Evolutionary conservation across 2,329 filamentous ascomycete species (phyloP), one percentile per base, ranked within the genome.

Genomic region (Ceratocystis variospora): DNA sequence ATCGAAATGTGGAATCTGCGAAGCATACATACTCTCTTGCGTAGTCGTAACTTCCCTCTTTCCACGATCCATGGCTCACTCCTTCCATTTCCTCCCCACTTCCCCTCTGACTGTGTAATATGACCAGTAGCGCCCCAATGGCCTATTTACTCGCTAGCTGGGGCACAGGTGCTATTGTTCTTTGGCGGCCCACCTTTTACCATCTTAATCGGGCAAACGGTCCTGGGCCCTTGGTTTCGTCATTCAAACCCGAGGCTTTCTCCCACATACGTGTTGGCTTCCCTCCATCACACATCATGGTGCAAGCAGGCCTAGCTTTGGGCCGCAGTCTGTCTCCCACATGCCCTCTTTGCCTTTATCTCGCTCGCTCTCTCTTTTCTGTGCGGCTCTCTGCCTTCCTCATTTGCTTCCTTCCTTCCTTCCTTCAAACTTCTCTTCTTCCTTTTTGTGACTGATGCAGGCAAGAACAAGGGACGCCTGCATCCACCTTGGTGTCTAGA

Each of bases 401-500:
- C 22, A 22, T 22, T 50, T 50, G 17, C 48, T 50, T 50, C n/a
- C 48, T 50, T 50, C 48, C 53, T n/a, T 50, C 22, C 22, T 57
- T 57, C 28, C 22, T 57, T 25, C 53, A 5, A 17, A 17, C 53
- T 33, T n/a, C 22, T 31, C 31, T n/a, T 57, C 22, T 57, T 57
- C 28, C 53, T 33, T 57, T 57, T 57, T 57, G 53, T 57, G 53
- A 50, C 48, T 50, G n/a, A 22, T 33, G 28, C 53, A 57, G 53
- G 22, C n/a, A 53, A 53, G 48, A 25, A 53, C 48, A 53, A 53
- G 48, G 53, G 53, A 17, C 15, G 53, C 22, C 22, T 31, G 25
- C 53, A 33, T 33, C 22, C 53, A 28, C 28, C 12, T 28, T 28
- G n/a, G 53, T 17, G 53, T 57, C 19, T 57, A 2, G 53, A 33